These are phyloP conservation scores for Metschnikowia corniflorae DNA, from an alignment of 805 yeast genomes.

Conservation along the genomic window DNA sequence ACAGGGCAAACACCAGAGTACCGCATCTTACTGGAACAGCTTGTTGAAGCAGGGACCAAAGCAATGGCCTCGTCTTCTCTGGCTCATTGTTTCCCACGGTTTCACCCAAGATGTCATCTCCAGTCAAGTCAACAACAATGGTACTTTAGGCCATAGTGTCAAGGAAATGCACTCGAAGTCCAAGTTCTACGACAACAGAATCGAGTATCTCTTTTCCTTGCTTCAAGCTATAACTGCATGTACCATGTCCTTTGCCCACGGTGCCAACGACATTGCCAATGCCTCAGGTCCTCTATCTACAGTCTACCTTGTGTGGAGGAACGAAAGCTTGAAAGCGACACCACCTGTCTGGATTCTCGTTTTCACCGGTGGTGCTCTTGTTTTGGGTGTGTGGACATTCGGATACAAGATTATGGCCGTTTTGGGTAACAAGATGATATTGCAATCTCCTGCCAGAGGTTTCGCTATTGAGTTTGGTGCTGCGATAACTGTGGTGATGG, in stretches of 20 bases:
- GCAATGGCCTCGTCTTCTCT: slow-evolving; percentile 51
- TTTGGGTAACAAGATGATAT: slow-evolving; percentile 69
- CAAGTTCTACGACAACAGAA: slow-evolving; percentile 65
- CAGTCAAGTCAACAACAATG: slow-evolving; percentile 39
- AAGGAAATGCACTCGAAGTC: slow-evolving; percentile 52
- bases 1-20: slow-evolving; percentile 26
- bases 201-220: slow-evolving; percentile 64
- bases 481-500: slow-evolving; percentile 71
- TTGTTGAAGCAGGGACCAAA: slow-evolving; percentile 45
- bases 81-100: slow-evolving; percentile 55
- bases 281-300: slow-evolving; percentile 76
- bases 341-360: slow-evolving; percentile 72
- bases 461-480: slow-evolving; percentile 76
- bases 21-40: slow-evolving; percentile 39
- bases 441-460: slow-evolving; percentile 78
- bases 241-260: slow-evolving; percentile 80
- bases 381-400: slow-evolving; percentile 64
- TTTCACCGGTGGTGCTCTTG: slow-evolving; percentile 64
- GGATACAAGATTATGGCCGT: slow-evolving; percentile 69
- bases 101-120: slow-evolving; percentile 60
- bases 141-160: slow-evolving; percentile 45
- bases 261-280: slow-evolving; percentile 75
- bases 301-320: slow-evolving; percentile 57
- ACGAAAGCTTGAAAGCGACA: slow-evolving; percentile 50
- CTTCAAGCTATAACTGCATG: slow-evolving; percentile 71